Evolutionary conservation across 345 rosid genomes (phyloP), one percentile per base, ranked within the genome.

Genomic region (Microthlaspi erraticum): DNA sequence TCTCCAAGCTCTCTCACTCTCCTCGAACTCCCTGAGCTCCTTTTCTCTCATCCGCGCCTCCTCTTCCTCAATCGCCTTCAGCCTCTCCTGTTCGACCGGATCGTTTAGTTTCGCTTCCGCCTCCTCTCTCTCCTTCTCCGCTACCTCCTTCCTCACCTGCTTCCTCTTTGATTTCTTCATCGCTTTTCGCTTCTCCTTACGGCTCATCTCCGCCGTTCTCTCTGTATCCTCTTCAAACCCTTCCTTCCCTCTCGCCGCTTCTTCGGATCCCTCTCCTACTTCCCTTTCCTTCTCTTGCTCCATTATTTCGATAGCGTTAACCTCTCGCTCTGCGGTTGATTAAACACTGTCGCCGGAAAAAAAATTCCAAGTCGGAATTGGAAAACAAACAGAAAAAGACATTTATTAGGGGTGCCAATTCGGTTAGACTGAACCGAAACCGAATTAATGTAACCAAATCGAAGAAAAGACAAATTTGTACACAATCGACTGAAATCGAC

Each of bases 161-260:
- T 80, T 88, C 84, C 97, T 81, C 86, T 83, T 93, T 82, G 76
- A n/a, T 83, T 83, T 93, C 84, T 93, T 93, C 81, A 63, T 68
- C 76, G 81, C 84, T 82, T 86, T 93, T 80, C 92, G 62, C 87
- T 87, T 93, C 70, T 86, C 96, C 77, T 82, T 86, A 72, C 98
- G 82, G 73, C 75, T 71, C 78, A 66, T 56, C 72, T 60, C 60
- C 73, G 71, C 55, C 61, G 48, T 33, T 71, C 68, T 50, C 68
- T 42, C 41, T 6, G 20, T 19, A 9, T 11, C 38, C 61, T 41
- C 45, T 77, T 54, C 70, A 66, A 46, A 36, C 57, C 34, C 20
- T 73, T 55, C 52, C 48, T 13, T 12, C 62, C 32, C 72, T 55
- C 43, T 42, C 60, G 10, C 29, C 56, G 49, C 43, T 59, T 46